Base-by-base conservation (phyloP, 768 basidiomycete genomes). In the Cantharellus cinnabarinus region DNA sequence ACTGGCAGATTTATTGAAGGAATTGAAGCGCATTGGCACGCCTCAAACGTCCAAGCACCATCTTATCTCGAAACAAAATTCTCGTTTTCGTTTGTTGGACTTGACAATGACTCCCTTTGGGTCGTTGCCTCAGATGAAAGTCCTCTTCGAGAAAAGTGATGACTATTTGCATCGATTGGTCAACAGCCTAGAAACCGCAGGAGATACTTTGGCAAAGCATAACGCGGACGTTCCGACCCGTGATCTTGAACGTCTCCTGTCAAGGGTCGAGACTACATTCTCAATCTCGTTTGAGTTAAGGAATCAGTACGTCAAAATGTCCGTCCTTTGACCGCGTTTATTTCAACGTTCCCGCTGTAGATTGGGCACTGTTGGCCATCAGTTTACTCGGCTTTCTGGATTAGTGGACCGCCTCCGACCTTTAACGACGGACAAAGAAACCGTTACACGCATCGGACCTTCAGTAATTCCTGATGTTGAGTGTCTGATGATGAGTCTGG, bases 1-100 rank as follows among this genome's bases (percentile, higher is more conserved):
- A 0, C 89, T 83, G 79, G 82, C 84, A 37, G 91, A 98, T 67
- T 73, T 95, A 20, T 72, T 95, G 62, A 94, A 90, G 69, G 89
- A 91, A 66, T 72, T 95, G 58, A 87, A 87, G 67, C 76, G 78
- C 1, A 73, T 78, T 20, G 95, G 95, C 20, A 75, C 97, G 57
- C 73, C 88, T 0, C 69, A 74, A 44, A 84, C 78, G 57, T 70
- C 88, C 56, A 85, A 83, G 66, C 77, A 87, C 1, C 83, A 85
- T 34, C 67, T 82, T 35, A 74, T 89, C 2, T 71, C 70, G 29
- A 76, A 72, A 42, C 78, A 83, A 60, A 66, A 68, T 34, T 77
- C 79, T 61, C 69, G 72, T 39, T 72, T 72, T 15, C 85, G 83
- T 82, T 71, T 89, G 40, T 71, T 80, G 61, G 79, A 54, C 10